Evolutionary conservation across 192 early-diverging fungal species (phyloP), one percentile per base, ranked within the genome.

Genomic region (Gonapodya sp.): DNA sequence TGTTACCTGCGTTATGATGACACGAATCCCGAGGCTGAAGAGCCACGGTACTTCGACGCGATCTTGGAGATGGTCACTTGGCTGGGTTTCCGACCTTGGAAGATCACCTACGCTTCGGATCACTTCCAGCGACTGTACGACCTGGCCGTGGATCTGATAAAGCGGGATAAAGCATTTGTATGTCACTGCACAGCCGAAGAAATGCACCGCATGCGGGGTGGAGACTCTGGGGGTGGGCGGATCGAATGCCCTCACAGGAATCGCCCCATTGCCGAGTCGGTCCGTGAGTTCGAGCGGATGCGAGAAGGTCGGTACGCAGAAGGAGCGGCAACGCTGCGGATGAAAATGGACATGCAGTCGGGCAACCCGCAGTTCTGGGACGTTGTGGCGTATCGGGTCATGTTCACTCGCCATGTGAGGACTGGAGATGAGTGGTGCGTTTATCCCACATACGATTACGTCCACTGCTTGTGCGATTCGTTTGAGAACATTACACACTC

Each of bases 361-460:
- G 95, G 95, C 73, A 99, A 98, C 85, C 96, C 96, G 36, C 96
- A 97, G 89, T 98, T 99, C 90, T 99, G 98, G 98, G 97, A 99
- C 83, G 87, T 96, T 83, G 93, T 98, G 36, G 98, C 98, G 30
- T 99, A 99, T 86, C 94, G 98, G 79, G 92, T 99, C 46, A 79
- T 96, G 78, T 95, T 94, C 81, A 90, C 96, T 14, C 92, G 92
- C 64, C 98, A 99, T 85, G 93, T 94, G 86, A 92, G 98, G 46
- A 98, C 98, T 34, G 96, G 93, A 36, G 86, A 91, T 72, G 85
- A 93, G 73, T 99, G 98, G 98, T 95, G 97, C 83, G 95, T 99
- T 85, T 99, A 99, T 85, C 98, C 97, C 73, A 99, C 97, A 8
- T 99, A 99, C 84, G 98, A 99, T 85, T 99, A 93, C 85, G 97